phyloP scores from a whole-genome alignment of 495 filamentous ascomycete genomes.

The Amorphotheca resinae region DNA sequence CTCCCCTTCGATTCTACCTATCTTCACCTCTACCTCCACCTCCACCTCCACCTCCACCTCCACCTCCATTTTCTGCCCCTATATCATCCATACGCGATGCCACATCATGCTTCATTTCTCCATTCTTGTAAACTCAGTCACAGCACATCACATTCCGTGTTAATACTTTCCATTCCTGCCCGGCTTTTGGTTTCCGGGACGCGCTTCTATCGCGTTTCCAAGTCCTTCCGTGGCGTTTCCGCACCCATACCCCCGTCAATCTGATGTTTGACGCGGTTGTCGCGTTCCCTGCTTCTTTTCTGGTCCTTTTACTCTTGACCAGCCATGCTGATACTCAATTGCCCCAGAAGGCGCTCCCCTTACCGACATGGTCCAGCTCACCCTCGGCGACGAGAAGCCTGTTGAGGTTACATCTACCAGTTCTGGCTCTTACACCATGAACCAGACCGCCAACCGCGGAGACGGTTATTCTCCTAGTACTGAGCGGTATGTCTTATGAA shows the following conservation, averaged over 20 bases:
- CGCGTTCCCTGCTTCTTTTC: too few species aligned
- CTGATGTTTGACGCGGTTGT: too few species aligned
- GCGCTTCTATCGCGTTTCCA: too few species aligned
- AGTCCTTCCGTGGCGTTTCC: too few species aligned
- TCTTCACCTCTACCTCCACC: neutral
- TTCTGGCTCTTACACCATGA: conserved; percentile 6
- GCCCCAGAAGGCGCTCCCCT: too few species aligned
- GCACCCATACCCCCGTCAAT: too few species aligned
- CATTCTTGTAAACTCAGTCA: neutral
- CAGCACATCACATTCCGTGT: too few species aligned
- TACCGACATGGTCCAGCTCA: neutral
- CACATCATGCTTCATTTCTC: neutral
- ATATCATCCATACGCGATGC: neutral
- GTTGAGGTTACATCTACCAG: neutral
- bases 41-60: neutral
- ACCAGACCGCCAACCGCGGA: neutral
- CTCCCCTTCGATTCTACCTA: neutral
- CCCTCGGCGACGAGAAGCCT: conserved; percentile 1
- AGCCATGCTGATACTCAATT: too few species aligned
- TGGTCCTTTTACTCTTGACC: too few species aligned
- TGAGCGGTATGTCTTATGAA: conserved; percentile 3
- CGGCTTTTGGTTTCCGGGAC: too few species aligned
- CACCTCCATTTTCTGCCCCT: neutral
- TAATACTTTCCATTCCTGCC: too few species aligned
- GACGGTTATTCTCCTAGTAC: conserved; percentile 4